Evolutionary conservation across 495 filamentous ascomycete species (phyloP), one percentile per base, ranked within the genome.

Genomic region (Penicillium simplicissimum): DNA sequence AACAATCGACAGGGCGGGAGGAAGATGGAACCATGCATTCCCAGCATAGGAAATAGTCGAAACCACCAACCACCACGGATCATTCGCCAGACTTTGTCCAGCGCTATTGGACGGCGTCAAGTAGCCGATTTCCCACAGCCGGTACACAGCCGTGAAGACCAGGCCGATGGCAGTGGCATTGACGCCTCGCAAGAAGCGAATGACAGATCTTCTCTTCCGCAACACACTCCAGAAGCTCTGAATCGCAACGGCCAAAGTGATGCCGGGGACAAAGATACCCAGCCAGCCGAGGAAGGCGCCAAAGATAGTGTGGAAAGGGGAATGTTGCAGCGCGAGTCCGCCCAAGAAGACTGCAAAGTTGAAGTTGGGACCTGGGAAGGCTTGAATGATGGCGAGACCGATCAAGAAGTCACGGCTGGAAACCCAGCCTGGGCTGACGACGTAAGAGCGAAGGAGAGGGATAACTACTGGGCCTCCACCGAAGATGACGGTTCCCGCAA

Each of bases 401-500:
- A 96, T 84, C 33, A 94, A 80, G 70, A 96, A 94, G 74, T 96
- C 88, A 5, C 91, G 82, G 1, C 88, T 77, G 3, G 84, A 85
- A 11, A 94, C 90, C 91, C 90, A 94, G 49, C 89, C 89, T 34
- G 87, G 85, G n/a, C 80, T 79, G 5, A 94, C 91, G 47, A 94
- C 86, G 74, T 94, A 94, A 57, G 87, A 85, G 52, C 88, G 85
- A 4, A 94, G 79, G 3, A 94, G 81, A 0, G 91, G 91, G 54
- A 96, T 91, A 4, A 96, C 91, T 21, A 94, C 91, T 0, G 91
- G 91, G 5, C 91, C 91, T 34, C 91, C 91, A 55, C 91, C 91
- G 66, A 96, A 93, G 67, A 94, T 93, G 59, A 96, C 88, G 3
- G 91, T 96, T n/a, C 91, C 91, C 4, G 91, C 90, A 8, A 94